phyloP scores from a whole-genome alignment of 1,284 basidiomycete genomes.

The Crepidotus sp. region DNA sequence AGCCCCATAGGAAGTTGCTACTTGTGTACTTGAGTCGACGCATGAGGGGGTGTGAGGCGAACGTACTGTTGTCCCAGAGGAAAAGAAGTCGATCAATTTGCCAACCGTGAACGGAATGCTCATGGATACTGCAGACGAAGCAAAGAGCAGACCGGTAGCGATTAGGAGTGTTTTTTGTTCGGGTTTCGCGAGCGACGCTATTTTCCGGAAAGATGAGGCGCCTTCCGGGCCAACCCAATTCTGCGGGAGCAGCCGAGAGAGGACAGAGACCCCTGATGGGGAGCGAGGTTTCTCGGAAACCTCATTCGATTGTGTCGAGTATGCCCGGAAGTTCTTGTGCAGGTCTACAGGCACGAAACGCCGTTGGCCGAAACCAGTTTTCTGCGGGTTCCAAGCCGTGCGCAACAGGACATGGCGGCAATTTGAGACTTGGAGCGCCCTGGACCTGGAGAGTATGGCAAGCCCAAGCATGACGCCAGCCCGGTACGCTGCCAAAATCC shows the following conservation, averaged over 20 bases:
- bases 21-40: conserved; percentile 17
- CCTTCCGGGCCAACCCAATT: conserved; percentile 22
- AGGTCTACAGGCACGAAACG: conserved; percentile 1
- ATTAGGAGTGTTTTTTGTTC: conserved; percentile 66
- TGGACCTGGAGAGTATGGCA: conserved; percentile 6
- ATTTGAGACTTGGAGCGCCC: conserved; percentile 3
- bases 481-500: background rate
- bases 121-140: conserved; percentile 80
- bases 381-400: conserved; percentile 6
- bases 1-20: conserved; percentile 74
- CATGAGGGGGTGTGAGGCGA: background rate
- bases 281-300: conserved; percentile 17
- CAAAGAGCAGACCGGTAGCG: conserved; percentile 59
- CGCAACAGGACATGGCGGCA: conserved; percentile 15
- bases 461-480: conserved; percentile 14
- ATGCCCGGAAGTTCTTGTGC: conserved; percentile 2
- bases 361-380: conserved; percentile 1
- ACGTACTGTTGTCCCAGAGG: conserved; percentile 59
- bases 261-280: conserved; percentile 30
- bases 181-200: conserved; percentile 67
- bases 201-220: conserved; percentile 63
- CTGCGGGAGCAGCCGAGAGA: conserved; percentile 30
- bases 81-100: conserved; percentile 88
- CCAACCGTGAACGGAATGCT: conserved; percentile 87
- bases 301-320: conserved; percentile 14